A percentile compares a stretch with the other conserved stretches of the same genome.
These are phyloP conservation scores for Pulicaria dysenterica DNA, from an alignment of 129 eudicot species.

Conservation along the genomic window DNA sequence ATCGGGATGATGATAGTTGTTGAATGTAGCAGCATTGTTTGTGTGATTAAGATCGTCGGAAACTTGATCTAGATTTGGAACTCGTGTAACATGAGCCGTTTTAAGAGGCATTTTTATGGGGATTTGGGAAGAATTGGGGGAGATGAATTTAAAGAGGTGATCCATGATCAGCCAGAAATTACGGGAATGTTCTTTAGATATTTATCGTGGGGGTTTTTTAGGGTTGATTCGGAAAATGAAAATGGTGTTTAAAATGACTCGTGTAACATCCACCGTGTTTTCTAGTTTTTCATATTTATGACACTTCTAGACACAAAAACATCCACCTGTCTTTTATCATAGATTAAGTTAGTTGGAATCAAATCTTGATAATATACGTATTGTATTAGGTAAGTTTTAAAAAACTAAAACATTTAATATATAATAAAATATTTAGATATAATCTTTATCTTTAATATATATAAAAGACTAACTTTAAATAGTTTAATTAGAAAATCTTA, in stretches of 20 bases:
- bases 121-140: conserved; percentile 23
- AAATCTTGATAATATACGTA: too few species aligned
- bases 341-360: too few species aligned
- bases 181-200: conserved; percentile 29
- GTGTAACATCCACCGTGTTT: background rate
- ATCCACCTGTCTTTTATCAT: too few species aligned
- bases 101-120: conserved; percentile 53
- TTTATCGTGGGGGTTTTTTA: background rate
- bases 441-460: too few species aligned
- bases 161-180: conserved; percentile 31
- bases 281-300: too few species aligned
- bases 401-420: too few species aligned
- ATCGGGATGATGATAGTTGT: background rate
- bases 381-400: too few species aligned
- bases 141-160: conserved; percentile 24
- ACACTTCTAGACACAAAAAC: too few species aligned
- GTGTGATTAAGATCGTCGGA: conserved; percentile 17
- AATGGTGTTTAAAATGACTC: conserved; percentile 2
- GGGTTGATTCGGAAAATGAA: background rate
- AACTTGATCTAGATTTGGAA: conserved; percentile 42
- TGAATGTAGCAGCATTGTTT: conserved; percentile 10
- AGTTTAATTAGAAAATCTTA: too few species aligned
- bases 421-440: too few species aligned
- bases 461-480: too few species aligned
- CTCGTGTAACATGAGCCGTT: conserved; percentile 40